Percentiles rank a stretch among this genome's conserved stretches.
These are phyloP conservation scores for Candida germanica DNA, from an alignment of 805 yeast genomes.

Conservation along the genomic window DNA sequence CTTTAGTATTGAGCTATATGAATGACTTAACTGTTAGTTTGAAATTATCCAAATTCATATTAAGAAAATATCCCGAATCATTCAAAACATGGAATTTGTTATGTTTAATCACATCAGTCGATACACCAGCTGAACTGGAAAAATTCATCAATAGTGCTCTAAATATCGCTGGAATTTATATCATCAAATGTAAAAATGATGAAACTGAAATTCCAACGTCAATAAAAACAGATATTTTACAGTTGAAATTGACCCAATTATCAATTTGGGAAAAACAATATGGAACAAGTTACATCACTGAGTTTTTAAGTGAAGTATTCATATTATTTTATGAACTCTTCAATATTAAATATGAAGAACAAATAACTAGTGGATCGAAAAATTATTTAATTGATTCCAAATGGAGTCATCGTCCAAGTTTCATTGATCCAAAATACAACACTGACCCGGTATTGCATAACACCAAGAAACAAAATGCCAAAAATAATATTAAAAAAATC, in stretches of 20 bases:
- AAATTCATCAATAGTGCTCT: slow-evolving; percentile 54
- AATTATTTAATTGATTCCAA: slow-evolving; percentile 15
- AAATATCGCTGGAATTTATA: slow-evolving; percentile 37
- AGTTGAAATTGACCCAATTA: slow-evolving; percentile 72
- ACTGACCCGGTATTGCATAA: slow-evolving; percentile 5
- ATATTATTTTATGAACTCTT: slow-evolving; percentile 53
- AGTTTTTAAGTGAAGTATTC: slow-evolving; percentile 64
- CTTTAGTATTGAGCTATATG: slow-evolving; percentile 45
- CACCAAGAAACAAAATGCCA: slow-evolving; percentile 15
- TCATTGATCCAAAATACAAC: slow-evolving; percentile 28
- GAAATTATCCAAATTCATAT: slow-evolving; percentile 45
- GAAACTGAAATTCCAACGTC: slow-evolving; percentile 23
- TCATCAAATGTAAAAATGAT: slow-evolving; percentile 24
- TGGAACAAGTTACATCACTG: slow-evolving; percentile 58
- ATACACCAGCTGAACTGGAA: slow-evolving; percentile 43
- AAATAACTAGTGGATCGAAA: slow-evolving; percentile 6
- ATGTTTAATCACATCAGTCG: slow-evolving; percentile 52
- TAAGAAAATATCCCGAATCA: slow-evolving; percentile 52
- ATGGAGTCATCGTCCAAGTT: slow-evolving; percentile 43
- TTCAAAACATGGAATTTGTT: slow-evolving; percentile 67
- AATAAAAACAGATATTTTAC: slow-evolving; percentile 50
- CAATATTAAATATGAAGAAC: slow-evolving; percentile 21
- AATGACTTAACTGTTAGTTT: slow-evolving; percentile 43
- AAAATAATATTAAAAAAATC: slow-evolving; percentile 20
- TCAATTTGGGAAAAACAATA: slow-evolving; percentile 61